These are phyloP conservation scores for Coemansia sp. DNA, from an alignment of 192 early-diverging fungal species.

Conservation along the genomic window DNA sequence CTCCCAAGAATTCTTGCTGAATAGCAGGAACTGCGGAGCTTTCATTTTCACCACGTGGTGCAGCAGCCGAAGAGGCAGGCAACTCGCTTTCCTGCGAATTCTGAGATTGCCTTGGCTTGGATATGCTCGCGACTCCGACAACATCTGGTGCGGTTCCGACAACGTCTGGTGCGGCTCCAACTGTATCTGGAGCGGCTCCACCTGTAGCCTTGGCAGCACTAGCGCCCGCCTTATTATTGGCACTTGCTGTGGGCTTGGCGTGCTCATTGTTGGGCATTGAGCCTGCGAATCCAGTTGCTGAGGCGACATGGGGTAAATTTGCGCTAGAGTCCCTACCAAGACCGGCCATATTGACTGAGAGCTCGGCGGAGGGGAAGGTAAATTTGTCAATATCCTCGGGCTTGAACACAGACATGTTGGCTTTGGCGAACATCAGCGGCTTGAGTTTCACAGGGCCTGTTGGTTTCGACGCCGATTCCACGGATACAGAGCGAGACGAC, in stretches of 20 bases:
- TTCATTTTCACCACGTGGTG: not conserved
- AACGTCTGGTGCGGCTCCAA: not conserved
- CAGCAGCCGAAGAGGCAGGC: not conserved
- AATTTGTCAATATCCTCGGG: constrained; percentile 54
- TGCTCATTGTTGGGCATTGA: not conserved
- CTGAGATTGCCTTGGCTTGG: not conserved
- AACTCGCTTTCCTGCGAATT: not conserved
- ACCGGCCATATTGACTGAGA: constrained; percentile 37
- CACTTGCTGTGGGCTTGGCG: not conserved
- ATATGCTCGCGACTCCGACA: not conserved
- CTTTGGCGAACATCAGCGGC: constrained; percentile 40
- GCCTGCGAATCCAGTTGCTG: not conserved
- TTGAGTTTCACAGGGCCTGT: constrained; percentile 4
- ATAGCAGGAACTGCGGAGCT: not conserved
- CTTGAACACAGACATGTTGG: constrained; percentile 38
- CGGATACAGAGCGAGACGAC: not conserved
- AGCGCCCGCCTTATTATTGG: not conserved
- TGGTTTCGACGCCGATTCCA: not conserved
- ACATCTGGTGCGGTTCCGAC: too few species aligned
- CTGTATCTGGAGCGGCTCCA: not conserved
- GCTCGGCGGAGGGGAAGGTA: constrained; percentile 42
- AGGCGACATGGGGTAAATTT: not conserved
- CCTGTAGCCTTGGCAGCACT: not conserved
- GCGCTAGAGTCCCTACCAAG: constrained; percentile 5
- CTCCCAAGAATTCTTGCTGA: not conserved